Evolutionary conservation across 768 basidiomycete genomes (phyloP), one percentile per base, ranked within the genome.

Genomic region (Postia placenta): DNA sequence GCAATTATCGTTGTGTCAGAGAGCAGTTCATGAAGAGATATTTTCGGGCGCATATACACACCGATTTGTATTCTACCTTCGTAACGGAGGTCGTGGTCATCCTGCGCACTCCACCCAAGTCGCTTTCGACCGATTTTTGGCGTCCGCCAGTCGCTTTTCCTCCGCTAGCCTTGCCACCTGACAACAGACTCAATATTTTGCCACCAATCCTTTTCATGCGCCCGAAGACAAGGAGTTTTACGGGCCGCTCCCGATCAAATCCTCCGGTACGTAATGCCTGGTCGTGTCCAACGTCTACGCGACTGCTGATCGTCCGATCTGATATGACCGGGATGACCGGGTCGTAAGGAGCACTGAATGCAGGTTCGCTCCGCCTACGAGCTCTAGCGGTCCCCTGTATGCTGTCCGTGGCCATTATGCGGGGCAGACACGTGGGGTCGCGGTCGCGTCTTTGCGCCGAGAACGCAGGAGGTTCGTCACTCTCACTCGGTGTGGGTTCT

Each of bases 31-130:
- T 33, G 30, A 39, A 22, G 17, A 17, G 2, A 3, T 7, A 1
- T 30, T 12, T 11, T 17, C 22, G 11, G n/a, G 37, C 3, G 11
- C 12, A 22, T 28, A 15, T 9, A 49, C 62, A 51, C 20, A 64
- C 62, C 20, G 62, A 61, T 17, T 53, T 36, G 42, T 59, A 64
- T 26, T 61, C 62, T 25, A 59, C 47, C 15, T 49, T 50, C 4
- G 59, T 64, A 2, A 61, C 48, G 0, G 55, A 50, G 0, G 57
- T 63, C 9, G 55, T 55, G 1, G 55, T 58, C 35, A 49, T 54
- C 1, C 56, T 56, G 47, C 56, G 58, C 28, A 64, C 33, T 2
- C 50, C 55, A 24, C 25, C 50, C 30, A 46, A 52, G 26, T 42
- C 43, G 47, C 59, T 65, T 50, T 39, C 38, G 7, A 17, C 38